Evolutionary conservation across 371 early-diverging fungal species (phyloP).

Genomic region (Smittium mucronatum): DNA sequence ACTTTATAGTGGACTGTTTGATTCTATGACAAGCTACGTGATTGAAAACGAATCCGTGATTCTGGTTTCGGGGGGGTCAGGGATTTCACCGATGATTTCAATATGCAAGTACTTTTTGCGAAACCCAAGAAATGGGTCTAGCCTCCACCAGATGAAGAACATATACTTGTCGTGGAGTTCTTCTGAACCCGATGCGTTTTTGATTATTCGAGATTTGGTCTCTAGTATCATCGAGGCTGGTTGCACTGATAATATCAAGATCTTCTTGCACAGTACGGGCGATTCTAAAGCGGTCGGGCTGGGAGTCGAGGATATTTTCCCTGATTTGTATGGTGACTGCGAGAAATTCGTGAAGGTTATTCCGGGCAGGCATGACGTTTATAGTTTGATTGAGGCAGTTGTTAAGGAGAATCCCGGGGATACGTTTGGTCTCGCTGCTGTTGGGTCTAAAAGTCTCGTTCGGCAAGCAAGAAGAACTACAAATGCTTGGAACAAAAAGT

Average conservation of each 20-base stretch:
- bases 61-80: conserved; percentile 6
- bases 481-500: not conserved
- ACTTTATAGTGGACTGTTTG: not conserved
- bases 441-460: not conserved
- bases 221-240: not conserved
- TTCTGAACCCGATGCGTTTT: not conserved
- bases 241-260: not conserved
- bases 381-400: conserved; percentile 1
- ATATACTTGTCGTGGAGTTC: conserved; percentile 9
- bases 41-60: conserved; percentile 9
- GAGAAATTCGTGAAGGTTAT: not conserved
- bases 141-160: not conserved
- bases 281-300: not conserved
- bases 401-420: not conserved
- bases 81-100: not conserved
- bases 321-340: not conserved
- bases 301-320: not conserved
- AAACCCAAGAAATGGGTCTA: not conserved
- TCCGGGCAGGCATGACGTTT: not conserved
- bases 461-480: conserved; percentile 1
- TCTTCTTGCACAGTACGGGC: not conserved
- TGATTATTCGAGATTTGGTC: not conserved
- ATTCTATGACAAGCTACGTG: not conserved
- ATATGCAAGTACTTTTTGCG: conserved; percentile 1
- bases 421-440: conserved; percentile 4